Evolutionary conservation across 495 filamentous ascomycete species (phyloP), one percentile per base, ranked within the genome.

Genomic region (Schizothecium vesticola): DNA sequence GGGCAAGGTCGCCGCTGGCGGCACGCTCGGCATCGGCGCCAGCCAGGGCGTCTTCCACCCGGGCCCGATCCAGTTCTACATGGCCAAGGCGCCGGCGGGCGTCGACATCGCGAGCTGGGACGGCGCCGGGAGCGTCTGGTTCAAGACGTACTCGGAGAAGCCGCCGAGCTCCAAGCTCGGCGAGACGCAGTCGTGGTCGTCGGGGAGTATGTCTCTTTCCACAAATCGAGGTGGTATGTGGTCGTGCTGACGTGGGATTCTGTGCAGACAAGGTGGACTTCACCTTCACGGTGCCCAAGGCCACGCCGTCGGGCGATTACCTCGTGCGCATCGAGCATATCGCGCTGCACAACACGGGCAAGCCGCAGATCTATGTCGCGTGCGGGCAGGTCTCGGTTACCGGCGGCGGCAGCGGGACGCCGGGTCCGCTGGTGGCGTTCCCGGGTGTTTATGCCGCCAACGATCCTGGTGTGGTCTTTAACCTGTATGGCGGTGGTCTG

Each of bases 31-130:
- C 43, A 82, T 82, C 75, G 77, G 75, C 23, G 80, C 81, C 64
- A 72, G 71, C 61, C 63, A 74, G 3, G 75, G 68, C 28, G 76
- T 82, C 16, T 74, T 71, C 36, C 81, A 83, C 69, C 80, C 78
- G 26, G 80, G 82, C n/a, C 81, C 82, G 19, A 71, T 82, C 69
- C 76, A 74, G 74, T 83, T 78, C 70, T 81, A 83, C 73, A 82
- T 83, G 79, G 81, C 81, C 25, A 77, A 74, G 63, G 80, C 76
- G 0, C 80, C 80, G 60, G 77, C 70, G 12, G 64, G 64, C 59
- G 71, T 72, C 25, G 74, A 78, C 63, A 69, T 79, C 65, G 73
- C 75, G 29, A 75, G 70, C 23, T 84, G 79, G 78, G 82, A 84
- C 43, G 78, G 78, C 4, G 64, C 75, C 0, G 81, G 82, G 4